A percentile compares a stretch with the other conserved stretches of the same genome.
These are phyloP conservation scores for Hamamelis virginiana DNA, from an alignment of 164 flowering plant species.

Conservation along the genomic window DNA sequence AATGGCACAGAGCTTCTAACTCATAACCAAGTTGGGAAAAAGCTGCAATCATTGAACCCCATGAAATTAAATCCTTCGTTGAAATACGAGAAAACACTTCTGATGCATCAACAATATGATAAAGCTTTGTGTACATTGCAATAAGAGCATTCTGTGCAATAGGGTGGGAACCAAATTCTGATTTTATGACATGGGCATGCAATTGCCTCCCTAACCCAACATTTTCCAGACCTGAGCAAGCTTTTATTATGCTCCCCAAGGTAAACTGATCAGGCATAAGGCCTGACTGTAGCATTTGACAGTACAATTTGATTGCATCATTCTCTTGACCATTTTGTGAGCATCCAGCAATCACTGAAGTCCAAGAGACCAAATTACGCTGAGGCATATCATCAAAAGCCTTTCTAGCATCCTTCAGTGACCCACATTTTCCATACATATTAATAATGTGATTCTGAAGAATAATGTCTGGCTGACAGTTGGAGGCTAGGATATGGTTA, in stretches of 20 bases:
- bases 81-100: conserved; percentile 39
- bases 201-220: conserved; percentile 51
- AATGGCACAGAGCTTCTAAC: conserved; percentile 44
- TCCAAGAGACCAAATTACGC: conserved; percentile 68
- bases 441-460: conserved; percentile 58
- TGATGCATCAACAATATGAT: conserved; percentile 40
- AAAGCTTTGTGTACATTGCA: conserved; percentile 59
- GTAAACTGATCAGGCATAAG: conserved; percentile 57
- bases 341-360: conserved; percentile 64
- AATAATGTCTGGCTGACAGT: conserved; percentile 35
- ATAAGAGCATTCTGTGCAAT: conserved; percentile 66
- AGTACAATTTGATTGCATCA: conserved; percentile 46
- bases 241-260: conserved; percentile 54
- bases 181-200: conserved; percentile 56
- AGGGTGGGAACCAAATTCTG: conserved; percentile 36
- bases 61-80: conserved; percentile 57
- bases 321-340: conserved; percentile 43
- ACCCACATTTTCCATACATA: conserved; percentile 76
- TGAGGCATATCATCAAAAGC: conserved; percentile 56
- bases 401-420: conserved; percentile 44
- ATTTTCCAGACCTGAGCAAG: conserved; percentile 41
- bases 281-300: conserved; percentile 45
- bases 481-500: conserved; percentile 37
- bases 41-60: conserved; percentile 73
- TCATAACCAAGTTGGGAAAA: conserved; percentile 56